phyloP scores from a whole-genome alignment of 345 rosid species.

The Acer saccharum region DNA sequence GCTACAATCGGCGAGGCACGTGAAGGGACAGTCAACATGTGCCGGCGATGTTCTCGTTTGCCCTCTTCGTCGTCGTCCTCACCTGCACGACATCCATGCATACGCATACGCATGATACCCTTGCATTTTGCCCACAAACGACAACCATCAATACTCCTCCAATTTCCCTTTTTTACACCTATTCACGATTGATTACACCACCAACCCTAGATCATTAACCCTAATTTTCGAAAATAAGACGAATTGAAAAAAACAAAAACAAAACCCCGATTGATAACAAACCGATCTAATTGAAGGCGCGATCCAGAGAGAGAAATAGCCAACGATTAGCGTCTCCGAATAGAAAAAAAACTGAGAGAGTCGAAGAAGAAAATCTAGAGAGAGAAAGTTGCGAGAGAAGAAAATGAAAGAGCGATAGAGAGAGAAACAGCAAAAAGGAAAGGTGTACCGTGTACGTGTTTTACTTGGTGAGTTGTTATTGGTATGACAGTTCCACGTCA shows the following conservation, averaged over 20 bases:
- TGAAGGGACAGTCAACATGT: slow-evolving; percentile 60
- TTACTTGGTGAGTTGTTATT: slow-evolving; percentile 21
- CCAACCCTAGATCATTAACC: slow-evolving; percentile 34
- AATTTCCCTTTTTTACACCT: slow-evolving; percentile 23
- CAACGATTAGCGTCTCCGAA: slow-evolving; percentile 31
- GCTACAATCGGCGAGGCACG: slow-evolving; percentile 47
- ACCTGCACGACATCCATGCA: slow-evolving; percentile 39
- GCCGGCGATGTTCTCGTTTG: slow-evolving; percentile 47
- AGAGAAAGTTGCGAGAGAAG: slow-evolving; percentile 19
- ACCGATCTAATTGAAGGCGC: slow-evolving; percentile 33
- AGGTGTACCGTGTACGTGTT: slow-evolving; percentile 17
- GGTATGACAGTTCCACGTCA: slow-evolving; percentile 20
- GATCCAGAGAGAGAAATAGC: slow-evolving; percentile 34
- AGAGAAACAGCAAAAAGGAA: not conserved
- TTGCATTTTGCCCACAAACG: slow-evolving; percentile 58
- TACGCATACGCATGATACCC: slow-evolving; percentile 63
- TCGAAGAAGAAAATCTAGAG: slow-evolving; percentile 16
- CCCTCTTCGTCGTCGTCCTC: slow-evolving; percentile 45
- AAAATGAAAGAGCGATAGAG: not conserved
- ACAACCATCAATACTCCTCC: slow-evolving; percentile 48
- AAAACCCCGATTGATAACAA: not conserved
- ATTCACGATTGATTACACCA: slow-evolving; percentile 27
- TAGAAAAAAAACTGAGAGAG: slow-evolving; percentile 19
- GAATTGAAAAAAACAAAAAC: not conserved
- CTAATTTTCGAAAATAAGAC: slow-evolving; percentile 27